phyloP scores from a whole-genome alignment of 768 basidiomycete species.

The Leccinum truebloodii region DNA sequence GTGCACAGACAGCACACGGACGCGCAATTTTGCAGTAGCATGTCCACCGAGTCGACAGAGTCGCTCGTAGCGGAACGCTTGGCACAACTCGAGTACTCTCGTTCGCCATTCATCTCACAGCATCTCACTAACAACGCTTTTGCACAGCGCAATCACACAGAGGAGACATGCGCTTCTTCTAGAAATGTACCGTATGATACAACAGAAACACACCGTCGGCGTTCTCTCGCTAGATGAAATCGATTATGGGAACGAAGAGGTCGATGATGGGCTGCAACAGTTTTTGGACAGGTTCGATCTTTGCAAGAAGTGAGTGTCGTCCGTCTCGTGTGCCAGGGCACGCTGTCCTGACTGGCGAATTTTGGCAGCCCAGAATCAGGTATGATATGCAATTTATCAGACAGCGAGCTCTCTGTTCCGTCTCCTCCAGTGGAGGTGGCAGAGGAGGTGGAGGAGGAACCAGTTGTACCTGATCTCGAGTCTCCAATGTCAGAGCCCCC shows the following conservation, averaged over 20 bases:
- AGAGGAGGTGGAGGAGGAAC: slow-evolving; percentile 10
- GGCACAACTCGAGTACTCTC: slow-evolving; percentile 32
- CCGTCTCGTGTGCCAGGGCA: slow-evolving; percentile 7
- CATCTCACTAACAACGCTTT: not conserved
- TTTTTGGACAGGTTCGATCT: slow-evolving; percentile 64
- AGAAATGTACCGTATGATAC: slow-evolving; percentile 70
- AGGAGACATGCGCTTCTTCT: slow-evolving; percentile 71
- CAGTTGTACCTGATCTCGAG: slow-evolving; percentile 22
- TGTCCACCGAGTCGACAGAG: slow-evolving; percentile 32
- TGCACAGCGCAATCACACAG: slow-evolving; percentile 55
- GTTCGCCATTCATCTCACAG: not conserved
- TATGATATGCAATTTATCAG: slow-evolving; percentile 39
- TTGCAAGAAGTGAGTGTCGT: slow-evolving; percentile 44
- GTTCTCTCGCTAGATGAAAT: slow-evolving; percentile 39
- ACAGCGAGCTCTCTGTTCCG: slow-evolving; percentile 32
- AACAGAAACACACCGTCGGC: slow-evolving; percentile 49
- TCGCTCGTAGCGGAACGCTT: slow-evolving; percentile 39
- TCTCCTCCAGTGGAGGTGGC: slow-evolving; percentile 14
- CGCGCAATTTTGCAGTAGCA: slow-evolving; percentile 15
- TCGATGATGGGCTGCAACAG: slow-evolving; percentile 41
- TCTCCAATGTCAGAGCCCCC: slow-evolving; percentile 38
- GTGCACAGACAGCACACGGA: slow-evolving; percentile 3
- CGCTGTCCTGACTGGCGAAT: slow-evolving; percentile 8
- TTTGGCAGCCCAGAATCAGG: slow-evolving; percentile 41
- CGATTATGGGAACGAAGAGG: slow-evolving; percentile 31